phyloP scores from a whole-genome alignment of 495 filamentous ascomycete species.

The Xylaria venustula region DNA sequence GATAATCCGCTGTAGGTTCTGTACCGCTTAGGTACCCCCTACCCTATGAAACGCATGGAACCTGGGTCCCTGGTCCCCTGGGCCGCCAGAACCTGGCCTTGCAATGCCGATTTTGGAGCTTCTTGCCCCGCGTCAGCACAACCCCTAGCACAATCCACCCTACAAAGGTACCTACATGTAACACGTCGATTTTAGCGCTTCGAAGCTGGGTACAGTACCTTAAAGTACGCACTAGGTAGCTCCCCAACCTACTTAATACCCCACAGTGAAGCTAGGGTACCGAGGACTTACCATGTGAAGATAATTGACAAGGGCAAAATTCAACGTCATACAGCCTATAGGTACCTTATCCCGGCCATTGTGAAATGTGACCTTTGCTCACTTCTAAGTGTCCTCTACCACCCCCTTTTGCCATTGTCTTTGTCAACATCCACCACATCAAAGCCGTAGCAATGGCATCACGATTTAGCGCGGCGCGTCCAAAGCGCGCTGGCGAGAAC shows the following conservation, averaged over 20 bases:
- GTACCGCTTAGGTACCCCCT: too few species aligned
- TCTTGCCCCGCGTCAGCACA: neutral
- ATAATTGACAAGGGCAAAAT: slow-evolving; percentile 24
- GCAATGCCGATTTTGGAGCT: neutral
- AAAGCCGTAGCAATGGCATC: slow-evolving; percentile 53
- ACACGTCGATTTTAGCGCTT: slow-evolving; percentile 2
- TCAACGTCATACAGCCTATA: slow-evolving; percentile 23
- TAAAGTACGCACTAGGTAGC: too few species aligned
- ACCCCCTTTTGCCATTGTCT: neutral
- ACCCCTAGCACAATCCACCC: neutral
- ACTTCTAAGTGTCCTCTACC: neutral
- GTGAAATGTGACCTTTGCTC: slow-evolving; percentile 12
- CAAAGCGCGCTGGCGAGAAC: slow-evolving; percentile 78
- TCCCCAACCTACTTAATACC: slow-evolving; percentile 13
- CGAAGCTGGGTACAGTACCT: neutral
- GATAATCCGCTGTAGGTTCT: slow-evolving; percentile 17
- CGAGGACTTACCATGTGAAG: neutral
- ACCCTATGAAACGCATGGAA: neutral
- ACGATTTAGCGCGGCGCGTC: slow-evolving; percentile 63
- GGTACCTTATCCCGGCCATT: neutral
- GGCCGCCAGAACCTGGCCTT: neutral
- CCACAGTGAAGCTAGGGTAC: slow-evolving; percentile 22
- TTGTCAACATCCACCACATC: neutral
- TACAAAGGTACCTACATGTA: too few species aligned
- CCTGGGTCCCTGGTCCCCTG: neutral